phyloP scores from a whole-genome alignment of 805 yeast genomes.

The Starmerella tilneyi region DNA sequence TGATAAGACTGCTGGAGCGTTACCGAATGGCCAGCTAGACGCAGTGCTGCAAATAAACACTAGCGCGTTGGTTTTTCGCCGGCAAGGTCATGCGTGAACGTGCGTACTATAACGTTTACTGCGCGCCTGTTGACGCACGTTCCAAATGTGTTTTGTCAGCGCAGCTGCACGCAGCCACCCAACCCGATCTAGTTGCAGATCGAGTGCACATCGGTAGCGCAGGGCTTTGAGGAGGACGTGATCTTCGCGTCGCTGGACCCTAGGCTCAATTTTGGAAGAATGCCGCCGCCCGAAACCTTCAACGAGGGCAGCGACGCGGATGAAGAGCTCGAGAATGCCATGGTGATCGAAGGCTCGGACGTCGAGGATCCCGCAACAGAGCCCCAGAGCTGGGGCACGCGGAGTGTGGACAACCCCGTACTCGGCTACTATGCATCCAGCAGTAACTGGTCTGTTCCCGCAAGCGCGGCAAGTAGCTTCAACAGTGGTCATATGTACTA shows the following conservation, averaged over 20 bases:
- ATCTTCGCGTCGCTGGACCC: conserved; percentile 3
- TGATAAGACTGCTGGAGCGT: too few relatives aligned
- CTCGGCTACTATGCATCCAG: conserved; percentile 20
- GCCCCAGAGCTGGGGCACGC: conserved; percentile 13
- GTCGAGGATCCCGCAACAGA: conserved; percentile 16
- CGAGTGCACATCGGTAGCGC: neutral
- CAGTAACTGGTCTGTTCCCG: conserved; percentile 16
- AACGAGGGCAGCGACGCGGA: conserved; percentile 21
- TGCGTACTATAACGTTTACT: neutral
- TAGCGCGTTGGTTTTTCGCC: too few relatives aligned
- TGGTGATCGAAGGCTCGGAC: conserved; percentile 26
- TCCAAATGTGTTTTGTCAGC: conserved; percentile 7
- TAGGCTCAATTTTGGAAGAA: conserved; percentile 3
- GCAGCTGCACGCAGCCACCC: conserved; percentile 8
- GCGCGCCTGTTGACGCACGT: too few relatives aligned
- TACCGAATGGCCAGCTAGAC: too few relatives aligned
- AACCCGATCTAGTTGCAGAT: conserved; percentile 4
- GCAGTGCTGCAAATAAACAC: too few relatives aligned
- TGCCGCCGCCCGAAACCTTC: conserved; percentile 10
- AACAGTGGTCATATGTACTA: conserved; percentile 1
- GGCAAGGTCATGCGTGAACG: too few relatives aligned
- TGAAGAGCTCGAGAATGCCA: conserved; percentile 22
- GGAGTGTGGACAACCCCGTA: conserved; percentile 13
- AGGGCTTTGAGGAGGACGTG: conserved; percentile 4
- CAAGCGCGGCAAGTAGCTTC: conserved; percentile 8